Percentiles rank a stretch among this genome's conserved stretches.
Conservation (phyloP, 2,329 filamentous ascomycete genomes). For the Aspergillus luchuensis region DNA sequence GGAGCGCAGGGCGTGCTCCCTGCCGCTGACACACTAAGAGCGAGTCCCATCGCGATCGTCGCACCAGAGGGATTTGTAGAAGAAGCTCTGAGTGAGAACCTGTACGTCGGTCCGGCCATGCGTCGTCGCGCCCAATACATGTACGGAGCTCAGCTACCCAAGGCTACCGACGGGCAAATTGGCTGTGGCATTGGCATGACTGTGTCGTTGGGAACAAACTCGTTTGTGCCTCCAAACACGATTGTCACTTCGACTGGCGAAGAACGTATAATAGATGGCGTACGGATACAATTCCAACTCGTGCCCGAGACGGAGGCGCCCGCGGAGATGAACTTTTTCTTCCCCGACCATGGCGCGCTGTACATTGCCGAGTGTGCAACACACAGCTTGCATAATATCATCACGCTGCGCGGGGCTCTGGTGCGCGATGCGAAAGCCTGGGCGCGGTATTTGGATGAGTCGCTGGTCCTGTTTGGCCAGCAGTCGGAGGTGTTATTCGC, state of each 20-base stretch:
- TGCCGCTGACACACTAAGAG: neutral
- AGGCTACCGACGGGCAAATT: slow-evolving; percentile 38
- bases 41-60: slow-evolving; percentile 26
- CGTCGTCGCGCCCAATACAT: slow-evolving; percentile 41
- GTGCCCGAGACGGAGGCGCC: slow-evolving; percentile 48
- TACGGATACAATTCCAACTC: slow-evolving; percentile 46
- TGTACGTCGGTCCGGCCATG: slow-evolving; percentile 46
- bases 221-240: slow-evolving; percentile 40
- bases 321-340: slow-evolving; percentile 46
- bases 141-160: slow-evolving; percentile 41
- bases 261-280: slow-evolving; percentile 35
- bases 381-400: slow-evolving; percentile 47
- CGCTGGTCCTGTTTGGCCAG: slow-evolving; percentile 38
- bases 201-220: slow-evolving; percentile 31
- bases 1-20: slow-evolving; percentile 29
- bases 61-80: slow-evolving; percentile 46
- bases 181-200: slow-evolving; percentile 42
- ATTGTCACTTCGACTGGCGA: slow-evolving; percentile 38
- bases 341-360: slow-evolving; percentile 42
- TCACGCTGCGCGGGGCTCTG: slow-evolving; percentile 45
- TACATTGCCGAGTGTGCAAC: slow-evolving; percentile 45
- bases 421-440: slow-evolving; percentile 47
- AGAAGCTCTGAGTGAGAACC: slow-evolving; percentile 42
- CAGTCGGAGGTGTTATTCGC: slow-evolving; percentile 40
- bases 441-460: slow-evolving; percentile 45